phyloP scores from a whole-genome alignment of 768 basidiomycete genomes.

The Russula lepida region DNA sequence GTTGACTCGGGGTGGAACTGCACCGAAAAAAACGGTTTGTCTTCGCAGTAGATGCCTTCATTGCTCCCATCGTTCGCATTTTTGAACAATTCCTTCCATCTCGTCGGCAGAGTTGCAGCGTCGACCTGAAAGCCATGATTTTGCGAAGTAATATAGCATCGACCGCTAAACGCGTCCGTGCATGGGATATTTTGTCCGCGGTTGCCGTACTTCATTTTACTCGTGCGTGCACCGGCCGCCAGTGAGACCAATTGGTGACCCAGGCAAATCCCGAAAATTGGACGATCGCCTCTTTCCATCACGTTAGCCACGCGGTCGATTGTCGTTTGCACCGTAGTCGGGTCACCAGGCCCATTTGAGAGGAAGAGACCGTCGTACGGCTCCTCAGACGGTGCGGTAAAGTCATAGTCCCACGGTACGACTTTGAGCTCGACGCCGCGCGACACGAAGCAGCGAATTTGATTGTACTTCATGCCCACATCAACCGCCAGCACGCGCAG shows the following conservation, averaged over 20 bases:
- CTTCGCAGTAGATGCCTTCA: slow-evolving; percentile 91
- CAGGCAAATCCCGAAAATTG: slow-evolving; percentile 97
- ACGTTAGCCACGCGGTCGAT: slow-evolving; percentile 57
- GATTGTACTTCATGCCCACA: slow-evolving; percentile 99
- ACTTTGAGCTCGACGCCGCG: slow-evolving; percentile 96
- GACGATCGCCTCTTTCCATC: slow-evolving; percentile 65
- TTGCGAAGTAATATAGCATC: slow-evolving; percentile 99
- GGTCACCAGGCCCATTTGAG: slow-evolving; percentile 97
- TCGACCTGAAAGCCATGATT: slow-evolving; percentile 99
- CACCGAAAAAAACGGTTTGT: slow-evolving; percentile 95
- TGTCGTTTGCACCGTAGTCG: slow-evolving; percentile 70
- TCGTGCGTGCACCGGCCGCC: slow-evolving; percentile 87
- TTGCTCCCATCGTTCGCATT: slow-evolving; percentile 98
- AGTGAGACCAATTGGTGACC: slow-evolving; percentile 95
- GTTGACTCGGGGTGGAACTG: slow-evolving; percentile 99
- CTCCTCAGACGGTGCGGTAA: slow-evolving; percentile 59
- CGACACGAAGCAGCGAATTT: slow-evolving; percentile 89
- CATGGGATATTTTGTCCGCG: slow-evolving; percentile 99
- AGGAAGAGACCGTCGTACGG: slow-evolving; percentile 93
- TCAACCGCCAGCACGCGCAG: slow-evolving; percentile 87
- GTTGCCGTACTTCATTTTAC: slow-evolving; percentile 99
- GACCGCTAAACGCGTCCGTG: slow-evolving; percentile 83
- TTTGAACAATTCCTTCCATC: slow-evolving; percentile 91
- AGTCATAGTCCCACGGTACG: slow-evolving; percentile 96
- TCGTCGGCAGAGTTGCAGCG: slow-evolving; percentile 58